These are phyloP conservation scores for Rosa rugosa DNA, from an alignment of 306 rosid species.

Conservation along the genomic window DNA sequence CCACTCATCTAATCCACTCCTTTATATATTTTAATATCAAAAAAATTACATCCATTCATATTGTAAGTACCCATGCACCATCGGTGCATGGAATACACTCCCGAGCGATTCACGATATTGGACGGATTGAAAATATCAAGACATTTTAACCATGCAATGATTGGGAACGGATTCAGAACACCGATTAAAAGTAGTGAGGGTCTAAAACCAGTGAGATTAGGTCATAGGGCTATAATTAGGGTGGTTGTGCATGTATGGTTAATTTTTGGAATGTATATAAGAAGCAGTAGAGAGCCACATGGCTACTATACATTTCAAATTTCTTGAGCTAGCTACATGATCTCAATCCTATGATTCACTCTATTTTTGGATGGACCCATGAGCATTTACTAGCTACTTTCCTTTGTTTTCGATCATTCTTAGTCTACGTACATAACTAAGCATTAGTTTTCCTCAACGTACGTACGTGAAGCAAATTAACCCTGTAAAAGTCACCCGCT, in stretches of 20 bases:
- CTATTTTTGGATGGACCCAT: neutral
- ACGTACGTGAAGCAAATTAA: neutral
- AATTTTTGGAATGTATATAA: neutral
- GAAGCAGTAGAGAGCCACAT: neutral
- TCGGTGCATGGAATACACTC: too few species aligned
- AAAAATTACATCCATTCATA: too few species aligned
- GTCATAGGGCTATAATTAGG: neutral
- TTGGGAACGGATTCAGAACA: too few species aligned
- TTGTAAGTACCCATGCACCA: too few species aligned
- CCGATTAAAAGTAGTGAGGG: too few species aligned
- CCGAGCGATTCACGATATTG: too few species aligned
- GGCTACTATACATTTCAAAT: neutral
- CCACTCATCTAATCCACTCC: too few species aligned
- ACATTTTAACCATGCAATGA: too few species aligned
- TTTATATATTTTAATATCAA: too few species aligned
- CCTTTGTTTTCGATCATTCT: neutral
- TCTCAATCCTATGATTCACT: neutral
- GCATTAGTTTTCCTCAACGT: too few species aligned
- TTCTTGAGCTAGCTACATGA: neutral
- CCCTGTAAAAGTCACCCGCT: neutral
- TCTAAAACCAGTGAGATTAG: neutral
- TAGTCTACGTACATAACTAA: neutral
- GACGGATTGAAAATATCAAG: too few species aligned
- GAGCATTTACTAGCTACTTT: neutral
- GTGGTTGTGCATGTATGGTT: neutral